A percentile compares a stretch with the other conserved stretches of the same genome.
Evolutionary conservation across 495 filamentous ascomycete genomes (phyloP).

Genomic region (Penicillium malachiteum): DNA sequence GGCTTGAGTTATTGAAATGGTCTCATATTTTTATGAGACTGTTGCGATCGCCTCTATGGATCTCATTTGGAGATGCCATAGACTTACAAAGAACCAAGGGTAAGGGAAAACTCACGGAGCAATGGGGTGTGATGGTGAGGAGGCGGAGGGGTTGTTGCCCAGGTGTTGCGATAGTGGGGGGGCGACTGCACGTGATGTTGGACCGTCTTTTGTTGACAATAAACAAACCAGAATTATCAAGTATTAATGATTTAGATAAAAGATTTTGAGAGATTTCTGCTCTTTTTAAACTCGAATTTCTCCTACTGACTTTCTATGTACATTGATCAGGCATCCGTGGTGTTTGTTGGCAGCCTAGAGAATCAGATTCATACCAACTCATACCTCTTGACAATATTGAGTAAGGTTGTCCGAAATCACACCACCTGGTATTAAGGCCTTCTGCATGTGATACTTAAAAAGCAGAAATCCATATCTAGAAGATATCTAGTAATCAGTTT

Average conservation of each 20-base stretch:
- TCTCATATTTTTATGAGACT: not conserved
- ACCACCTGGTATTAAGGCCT: not conserved
- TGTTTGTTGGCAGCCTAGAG: conserved; percentile 11
- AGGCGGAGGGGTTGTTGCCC: conserved; percentile 41
- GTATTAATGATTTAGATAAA: not conserved
- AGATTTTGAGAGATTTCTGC: not conserved
- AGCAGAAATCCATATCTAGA: not conserved
- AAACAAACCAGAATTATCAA: conserved; percentile 14
- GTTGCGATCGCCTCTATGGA: not conserved
- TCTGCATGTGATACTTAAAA: conserved; percentile 5
- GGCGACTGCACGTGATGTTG: conserved; percentile 36
- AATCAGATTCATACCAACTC: not conserved
- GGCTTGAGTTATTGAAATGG: conserved; percentile 18
- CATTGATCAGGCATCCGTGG: conserved; percentile 7
- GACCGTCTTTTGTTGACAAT: conserved; percentile 12
- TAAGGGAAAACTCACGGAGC: conserved; percentile 22
- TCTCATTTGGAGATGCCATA: not conserved
- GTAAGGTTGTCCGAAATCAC: conserved; percentile 11
- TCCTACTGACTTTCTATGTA: not conserved
- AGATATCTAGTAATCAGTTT: not conserved
- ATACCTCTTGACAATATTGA: not conserved
- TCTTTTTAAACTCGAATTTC: not conserved
- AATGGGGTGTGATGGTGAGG: conserved; percentile 35
- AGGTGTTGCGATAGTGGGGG: conserved; percentile 38
- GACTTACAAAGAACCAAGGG: conserved; percentile 17